A percentile compares a stretch with the other conserved stretches of the same genome.
Conservation (phyloP, 495 filamentous ascomycete species). For the Lophiotrema nucula region DNA sequence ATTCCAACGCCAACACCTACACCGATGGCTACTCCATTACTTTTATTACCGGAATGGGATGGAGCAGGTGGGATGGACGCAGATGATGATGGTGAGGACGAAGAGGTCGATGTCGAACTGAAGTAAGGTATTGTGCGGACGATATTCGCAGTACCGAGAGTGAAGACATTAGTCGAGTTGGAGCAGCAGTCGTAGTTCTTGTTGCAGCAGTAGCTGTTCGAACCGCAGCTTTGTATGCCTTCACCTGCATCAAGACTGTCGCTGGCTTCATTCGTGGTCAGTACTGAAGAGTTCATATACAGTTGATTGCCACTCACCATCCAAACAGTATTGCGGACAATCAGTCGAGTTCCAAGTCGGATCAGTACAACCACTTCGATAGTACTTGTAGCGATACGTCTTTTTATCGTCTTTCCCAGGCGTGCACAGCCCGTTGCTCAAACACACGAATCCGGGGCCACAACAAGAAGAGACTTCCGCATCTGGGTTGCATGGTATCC, state of each 20-base stretch:
- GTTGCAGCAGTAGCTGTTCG: slow-evolving; percentile 10
- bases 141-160: slow-evolving; percentile 6
- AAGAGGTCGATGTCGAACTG: background rate
- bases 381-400: slow-evolving; percentile 9
- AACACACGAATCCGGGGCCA: slow-evolving; percentile 12
- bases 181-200: slow-evolving; percentile 10
- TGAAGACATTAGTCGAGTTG: slow-evolving; percentile 19
- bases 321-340: slow-evolving; percentile 8
- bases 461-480: slow-evolving; percentile 5
- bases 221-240: slow-evolving; percentile 9
- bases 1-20: slow-evolving; percentile 14
- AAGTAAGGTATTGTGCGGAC: slow-evolving; percentile 4
- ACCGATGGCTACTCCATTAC: background rate
- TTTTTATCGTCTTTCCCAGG: slow-evolving; percentile 1
- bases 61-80: background rate
- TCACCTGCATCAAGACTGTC: slow-evolving; percentile 6
- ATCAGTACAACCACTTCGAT: slow-evolving; percentile 18
- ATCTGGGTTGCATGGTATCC: slow-evolving; percentile 5
- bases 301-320: no score
- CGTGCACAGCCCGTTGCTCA: slow-evolving; percentile 16
- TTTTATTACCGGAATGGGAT: background rate
- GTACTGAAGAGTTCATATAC: no score
- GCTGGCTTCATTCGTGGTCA: background rate
- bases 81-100: background rate
- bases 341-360: slow-evolving; percentile 6